Evolutionary conservation across 2,329 filamentous ascomycete species (phyloP), one percentile per base, ranked within the genome.

Genomic region (Blumeria graminis): DNA sequence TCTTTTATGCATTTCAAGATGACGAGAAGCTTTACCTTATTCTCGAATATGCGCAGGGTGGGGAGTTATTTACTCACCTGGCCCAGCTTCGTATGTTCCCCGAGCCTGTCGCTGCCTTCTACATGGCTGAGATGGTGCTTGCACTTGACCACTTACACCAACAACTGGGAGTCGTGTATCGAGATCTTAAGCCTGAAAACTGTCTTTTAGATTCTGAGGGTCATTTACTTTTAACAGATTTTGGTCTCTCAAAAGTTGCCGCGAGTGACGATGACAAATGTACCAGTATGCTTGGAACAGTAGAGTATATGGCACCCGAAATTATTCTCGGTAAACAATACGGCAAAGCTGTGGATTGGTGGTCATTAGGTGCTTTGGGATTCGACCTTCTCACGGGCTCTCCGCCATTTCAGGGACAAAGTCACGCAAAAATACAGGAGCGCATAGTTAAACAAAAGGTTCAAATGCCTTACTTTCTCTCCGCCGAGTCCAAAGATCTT

Each of bases 281-380:
- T 74, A 86, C 88, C 69, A 94, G 87, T 45, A 84, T 95, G 61
- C 79, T 95, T 9, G 92, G 92, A 55, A 98, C 92, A 0, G 83
- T 95, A 58, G 92, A 96, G 68, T 98, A 98, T 75, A 98, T 98
- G 92, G 93, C 92, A 0, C 92, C 92, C 0, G 92, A 98, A 70
- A 85, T 98, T 55, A 80, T 98, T 59, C 77, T 82, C 60, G 89
- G 88, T 59, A 81, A 85, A 61, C 82, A 86, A 61, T 98, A 98
- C 68, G 89, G 90, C 65, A 90, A 89, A 68, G 82, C 88, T 1
- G 93, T 95, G 16, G 92, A 98, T 71, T 98, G 90, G 90, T 98
- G 92, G 92, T 94, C 89, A 4, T 82, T 98, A 51, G 92, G 93
- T 38, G 89, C 90, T 2, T 76, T 98, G 50, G 88, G 86, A 36